Base-by-base conservation (phyloP, 2,329 filamentous ascomycete species). In the Colletotrichum higginsianum region DNA sequence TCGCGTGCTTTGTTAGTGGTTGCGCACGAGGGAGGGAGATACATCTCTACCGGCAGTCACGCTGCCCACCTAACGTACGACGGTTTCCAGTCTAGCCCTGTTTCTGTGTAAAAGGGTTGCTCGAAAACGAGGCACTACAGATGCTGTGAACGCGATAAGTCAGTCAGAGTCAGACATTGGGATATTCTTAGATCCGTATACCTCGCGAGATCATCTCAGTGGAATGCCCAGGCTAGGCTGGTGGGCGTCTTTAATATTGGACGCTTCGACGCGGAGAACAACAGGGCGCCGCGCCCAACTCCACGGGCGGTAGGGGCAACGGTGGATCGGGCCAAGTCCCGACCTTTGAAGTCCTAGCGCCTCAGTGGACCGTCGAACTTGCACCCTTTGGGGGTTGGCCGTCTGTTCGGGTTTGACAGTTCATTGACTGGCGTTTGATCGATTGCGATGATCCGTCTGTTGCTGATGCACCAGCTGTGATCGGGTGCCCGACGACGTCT, bases 41-140 rank as follows among this genome's bases (percentile, higher is more conserved):
- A 64, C 68, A 52, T 71, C 49, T 63, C 64, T 67, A 44, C 64
- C 52, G 57, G 58, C 52, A 63, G 67, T 71, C 57, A 67, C 44
- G 44, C 56, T 47, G 64, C 57, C 64, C 64, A 71, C 50, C 64
- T 62, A 64, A 71, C 50, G 68, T 61, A 67, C 38, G 56, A 71
- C 58, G 35, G 58, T 68, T 40, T 63, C 46, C 66, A 55, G 57
- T 52, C 46, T 58, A 63, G 64, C 47, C 64, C 49, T 66, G 40
- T 61, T 71, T 52, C 40, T 40, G 35, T 44, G 52, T 52, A 70
- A 47, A 30, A 18, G 40, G 16, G 13, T 9, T 42, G 47, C 21
- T 42, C n/a, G 35, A 40, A 38, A 55, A 38, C 11, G 52, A 55
- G 52, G 52, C 52, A 40, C 53, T 40, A n/a, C 53, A n/a, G 35